Conservation (phyloP, 345 rosid genomes). For the Salix dunnii region DNA sequence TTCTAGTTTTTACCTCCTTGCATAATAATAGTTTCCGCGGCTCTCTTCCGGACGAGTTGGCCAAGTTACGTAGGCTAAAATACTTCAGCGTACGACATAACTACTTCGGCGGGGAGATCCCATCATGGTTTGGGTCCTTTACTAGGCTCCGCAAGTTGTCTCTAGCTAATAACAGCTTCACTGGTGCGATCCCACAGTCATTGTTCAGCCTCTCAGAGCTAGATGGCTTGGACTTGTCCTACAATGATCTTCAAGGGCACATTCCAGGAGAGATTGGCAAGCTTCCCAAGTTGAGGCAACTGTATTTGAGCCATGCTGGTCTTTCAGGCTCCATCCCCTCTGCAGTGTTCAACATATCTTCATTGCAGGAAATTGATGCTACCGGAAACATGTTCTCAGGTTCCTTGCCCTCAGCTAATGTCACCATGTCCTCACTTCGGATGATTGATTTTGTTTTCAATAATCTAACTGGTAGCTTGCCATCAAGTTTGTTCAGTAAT, state of each 20-base stretch:
- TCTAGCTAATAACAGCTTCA: constrained; percentile 12
- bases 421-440: too few species aligned
- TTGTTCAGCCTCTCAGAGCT: constrained; percentile 3
- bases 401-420: too few species aligned
- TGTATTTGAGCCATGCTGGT: neutral
- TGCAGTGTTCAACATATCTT: constrained; percentile 7
- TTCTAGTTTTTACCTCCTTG: neutral
- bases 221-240: neutral
- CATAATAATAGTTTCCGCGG: constrained; percentile 12
- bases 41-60: constrained; percentile 4
- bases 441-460: neutral
- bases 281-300: neutral
- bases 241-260: neutral
- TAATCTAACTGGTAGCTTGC: constrained; percentile 7
- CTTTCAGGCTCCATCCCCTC: constrained; percentile 19
- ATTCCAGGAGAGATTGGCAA: neutral
- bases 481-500: neutral
- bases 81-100: neutral
- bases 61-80: constrained; percentile 8
- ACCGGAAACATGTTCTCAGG: too few species aligned
- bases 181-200: constrained; percentile 8
- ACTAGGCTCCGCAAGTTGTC: constrained; percentile 1
- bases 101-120: constrained; percentile 8
- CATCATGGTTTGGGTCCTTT: constrained; percentile 11
- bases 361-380: neutral